A percentile compares a stretch with the other conserved stretches of the same genome.
These are phyloP conservation scores for Tolypocladium sp. DNA, from an alignment of 2,329 filamentous ascomycete species.

Conservation along the genomic window DNA sequence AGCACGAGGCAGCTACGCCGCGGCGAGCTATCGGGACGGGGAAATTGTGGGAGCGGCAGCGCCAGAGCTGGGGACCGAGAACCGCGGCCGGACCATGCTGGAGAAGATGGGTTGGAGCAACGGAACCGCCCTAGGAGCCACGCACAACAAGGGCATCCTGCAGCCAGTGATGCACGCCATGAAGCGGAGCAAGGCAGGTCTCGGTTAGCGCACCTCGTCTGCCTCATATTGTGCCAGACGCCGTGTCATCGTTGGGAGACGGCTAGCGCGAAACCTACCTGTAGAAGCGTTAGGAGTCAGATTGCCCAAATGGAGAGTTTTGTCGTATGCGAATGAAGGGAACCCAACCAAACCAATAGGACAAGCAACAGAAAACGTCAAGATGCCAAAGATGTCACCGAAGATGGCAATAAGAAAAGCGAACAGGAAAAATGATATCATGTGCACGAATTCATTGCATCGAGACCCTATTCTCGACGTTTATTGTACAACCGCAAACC, in stretches of 20 bases:
- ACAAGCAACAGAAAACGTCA: background rate
- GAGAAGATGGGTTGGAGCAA: slow-evolving; percentile 97
- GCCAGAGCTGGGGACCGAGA: slow-evolving; percentile 73
- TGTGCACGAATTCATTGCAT: slow-evolving; percentile 54
- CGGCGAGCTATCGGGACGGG: slow-evolving; percentile 61
- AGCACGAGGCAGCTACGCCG: slow-evolving; percentile 9
- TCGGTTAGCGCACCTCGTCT: slow-evolving; percentile 42
- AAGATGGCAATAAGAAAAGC: slow-evolving; percentile 3
- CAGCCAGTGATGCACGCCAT: slow-evolving; percentile 80
- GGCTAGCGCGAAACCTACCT: background rate
- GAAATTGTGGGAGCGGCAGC: slow-evolving; percentile 81
- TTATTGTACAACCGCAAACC: slow-evolving; percentile 68
- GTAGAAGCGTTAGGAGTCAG: background rate
- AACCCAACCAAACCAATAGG: background rate
- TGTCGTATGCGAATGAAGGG: background rate
- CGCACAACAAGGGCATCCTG: slow-evolving; percentile 80
- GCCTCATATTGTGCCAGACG: background rate
- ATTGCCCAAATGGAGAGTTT: background rate
- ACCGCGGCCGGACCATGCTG: slow-evolving; percentile 77
- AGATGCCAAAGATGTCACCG: background rate
- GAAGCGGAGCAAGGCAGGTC: slow-evolving; percentile 74
- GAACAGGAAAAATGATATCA: slow-evolving; percentile 23
- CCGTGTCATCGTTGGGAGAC: background rate
- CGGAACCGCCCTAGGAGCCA: slow-evolving; percentile 73
- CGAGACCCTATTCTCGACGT: slow-evolving; percentile 54